phyloP scores from a whole-genome alignment of 129 eudicot species.

The Flaveria bidentis region DNA sequence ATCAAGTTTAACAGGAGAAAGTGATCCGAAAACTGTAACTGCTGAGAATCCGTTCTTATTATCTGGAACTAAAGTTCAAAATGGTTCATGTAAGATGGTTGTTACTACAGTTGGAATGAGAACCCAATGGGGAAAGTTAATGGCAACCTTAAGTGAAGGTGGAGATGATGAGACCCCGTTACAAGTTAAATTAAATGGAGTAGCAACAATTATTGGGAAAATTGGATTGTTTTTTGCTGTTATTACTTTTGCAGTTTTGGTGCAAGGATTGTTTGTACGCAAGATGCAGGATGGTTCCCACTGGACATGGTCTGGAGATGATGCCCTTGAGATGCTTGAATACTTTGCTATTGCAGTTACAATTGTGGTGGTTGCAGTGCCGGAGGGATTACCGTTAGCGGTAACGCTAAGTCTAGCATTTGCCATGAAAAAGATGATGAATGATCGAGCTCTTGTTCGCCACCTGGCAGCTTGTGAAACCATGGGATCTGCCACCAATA shows the following conservation, averaged over 20 bases:
- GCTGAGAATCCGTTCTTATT: slow-evolving; percentile 66
- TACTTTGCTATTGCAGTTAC: slow-evolving; percentile 94
- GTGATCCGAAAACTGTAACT: slow-evolving; percentile 67
- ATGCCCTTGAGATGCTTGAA: slow-evolving; percentile 79
- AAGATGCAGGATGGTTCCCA: slow-evolving; percentile 63
- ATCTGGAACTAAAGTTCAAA: slow-evolving; percentile 93
- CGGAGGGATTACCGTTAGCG: slow-evolving; percentile 92
- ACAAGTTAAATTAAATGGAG: slow-evolving; percentile 93
- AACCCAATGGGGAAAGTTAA: slow-evolving; percentile 94
- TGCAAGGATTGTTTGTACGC: slow-evolving; percentile 60
- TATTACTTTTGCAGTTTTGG: slow-evolving; percentile 84
- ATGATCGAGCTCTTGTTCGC: slow-evolving; percentile 93
- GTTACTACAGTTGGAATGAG: slow-evolving; percentile 95
- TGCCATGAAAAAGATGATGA: slow-evolving; percentile 99
- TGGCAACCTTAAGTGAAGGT: slow-evolving; percentile 94
- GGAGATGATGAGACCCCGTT: slow-evolving; percentile 96
- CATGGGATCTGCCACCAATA: slow-evolving; percentile 94
- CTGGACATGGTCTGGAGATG: slow-evolving; percentile 79
- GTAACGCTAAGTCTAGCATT: slow-evolving; percentile 93
- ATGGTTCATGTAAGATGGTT: slow-evolving; percentile 90
- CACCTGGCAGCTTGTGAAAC: slow-evolving; percentile 97
- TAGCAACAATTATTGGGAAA: slow-evolving; percentile 93
- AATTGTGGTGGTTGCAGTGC: slow-evolving; percentile 94
- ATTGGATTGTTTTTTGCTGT: slow-evolving; percentile 93
- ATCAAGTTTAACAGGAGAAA: slow-evolving; percentile 92